Evolutionary conservation across 169 alveolate species (phyloP).

Genomic region (Toxoplasma gondii): DNA sequence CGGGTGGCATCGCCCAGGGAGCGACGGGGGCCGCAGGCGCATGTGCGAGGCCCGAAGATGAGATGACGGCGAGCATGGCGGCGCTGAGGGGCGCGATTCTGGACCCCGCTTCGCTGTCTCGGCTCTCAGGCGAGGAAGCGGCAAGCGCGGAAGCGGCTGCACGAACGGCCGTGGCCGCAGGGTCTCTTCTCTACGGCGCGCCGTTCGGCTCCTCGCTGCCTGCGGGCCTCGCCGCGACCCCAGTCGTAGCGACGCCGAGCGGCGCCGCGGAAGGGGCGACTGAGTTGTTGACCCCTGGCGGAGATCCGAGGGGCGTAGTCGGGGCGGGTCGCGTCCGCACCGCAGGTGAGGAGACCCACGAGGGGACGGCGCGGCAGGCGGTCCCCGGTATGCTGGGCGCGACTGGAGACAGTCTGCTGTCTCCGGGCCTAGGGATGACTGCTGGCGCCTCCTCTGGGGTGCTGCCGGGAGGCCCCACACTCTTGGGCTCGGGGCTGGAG

Average conservation of each 20-base stretch:
- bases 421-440: not conserved
- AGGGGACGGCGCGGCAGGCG: not conserved
- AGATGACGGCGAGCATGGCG: not conserved
- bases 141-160: constrained; percentile 14
- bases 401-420: not conserved
- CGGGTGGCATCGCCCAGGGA: not conserved
- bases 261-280: not conserved
- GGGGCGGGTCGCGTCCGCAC: not conserved
- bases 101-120: not conserved
- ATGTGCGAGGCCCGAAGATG: not conserved
- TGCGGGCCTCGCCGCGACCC: not conserved
- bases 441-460: not conserved
- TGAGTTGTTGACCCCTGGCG: not conserved
- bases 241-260: not conserved
- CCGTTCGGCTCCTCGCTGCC: not conserved
- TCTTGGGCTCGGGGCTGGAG: not conserved
- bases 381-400: not conserved
- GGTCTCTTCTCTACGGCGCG: constrained; percentile 7
- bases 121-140: not conserved
- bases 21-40: not conserved
- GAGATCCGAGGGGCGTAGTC: not conserved
- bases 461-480: not conserved
- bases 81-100: constrained; percentile 2
- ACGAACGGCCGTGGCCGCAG: constrained; percentile 2
- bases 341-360: not conserved